Conservation (phyloP, 441 rosid species). For the Brassica hybrid region DNA sequence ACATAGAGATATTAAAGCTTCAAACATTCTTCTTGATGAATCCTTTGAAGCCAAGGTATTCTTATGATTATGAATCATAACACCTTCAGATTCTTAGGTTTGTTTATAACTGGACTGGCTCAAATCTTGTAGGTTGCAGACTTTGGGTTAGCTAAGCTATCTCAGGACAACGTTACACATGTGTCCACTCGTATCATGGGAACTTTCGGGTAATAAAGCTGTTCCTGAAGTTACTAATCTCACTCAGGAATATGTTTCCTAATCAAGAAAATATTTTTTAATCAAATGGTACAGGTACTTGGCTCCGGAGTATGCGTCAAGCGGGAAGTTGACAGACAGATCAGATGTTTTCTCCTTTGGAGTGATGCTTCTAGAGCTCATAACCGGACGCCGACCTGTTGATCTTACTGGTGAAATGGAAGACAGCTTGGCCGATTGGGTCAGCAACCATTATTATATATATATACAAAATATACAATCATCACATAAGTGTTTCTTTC, state of each 20-base stretch:
- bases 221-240: not conserved
- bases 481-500: not conserved
- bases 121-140: conserved; percentile 68
- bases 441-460: conserved; percentile 27
- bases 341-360: conserved; percentile 95
- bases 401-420: conserved; percentile 63
- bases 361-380: conserved; percentile 81
- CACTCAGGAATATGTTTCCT: conserved; percentile 3
- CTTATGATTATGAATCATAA: not conserved
- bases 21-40: conserved; percentile 80
- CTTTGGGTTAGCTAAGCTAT: conserved; percentile 85
- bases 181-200: conserved; percentile 97
- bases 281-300: conserved; percentile 59
- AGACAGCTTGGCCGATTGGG: conserved; percentile 92
- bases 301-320: conserved; percentile 96
- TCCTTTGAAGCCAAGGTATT: conserved; percentile 72
- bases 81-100: not conserved
- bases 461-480: not conserved
- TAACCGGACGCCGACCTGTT: conserved; percentile 80
- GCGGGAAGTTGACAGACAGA: conserved; percentile 88
- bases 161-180: conserved; percentile 70
- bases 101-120: conserved; percentile 1
- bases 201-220: conserved; percentile 77
- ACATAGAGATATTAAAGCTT: conserved; percentile 84
- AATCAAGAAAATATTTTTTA: conserved; percentile 6